Evolutionary conservation across 116 monocot species (phyloP), one percentile per base, ranked within the genome.

Genomic region (Dioscorea cayenensis): DNA sequence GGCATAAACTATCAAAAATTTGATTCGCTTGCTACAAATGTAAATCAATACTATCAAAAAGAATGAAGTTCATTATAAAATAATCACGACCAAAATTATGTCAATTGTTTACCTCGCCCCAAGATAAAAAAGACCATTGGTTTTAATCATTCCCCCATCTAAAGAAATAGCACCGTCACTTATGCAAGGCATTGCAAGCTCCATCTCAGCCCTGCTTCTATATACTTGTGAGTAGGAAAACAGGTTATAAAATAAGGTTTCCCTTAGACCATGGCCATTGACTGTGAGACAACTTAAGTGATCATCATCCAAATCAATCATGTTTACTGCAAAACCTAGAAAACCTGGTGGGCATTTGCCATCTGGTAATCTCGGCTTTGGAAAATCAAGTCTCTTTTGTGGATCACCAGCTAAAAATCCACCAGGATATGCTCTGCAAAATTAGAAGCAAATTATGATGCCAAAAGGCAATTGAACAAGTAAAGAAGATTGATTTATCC

Each of bases 141-240:
- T 78, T 77, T 77, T 92, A 21, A 95, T 76, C 61, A 92, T 95
- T 49, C 89, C 87, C 11, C 95, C 95, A 80, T 95, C 95, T 74
- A 95, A 81, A 73, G 95, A 95, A 64, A 95, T 69, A 19, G 92
- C 95, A 65, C 95, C 95, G 73, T 89, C 89, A 65, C 22, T 84
- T 68, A 95, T 85, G 71, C 66, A 92, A 68, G 95, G 95, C 50
- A 85, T 62, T 61, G 95, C 95, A 74, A 17, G 62, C 27, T 71
- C 76, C 92, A 95, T 89, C 18, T 89, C 78, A 55, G 51, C 51
- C 73, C 85, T 81, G 3, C 84, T 87, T 69, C 80, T 83, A 80
- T 95, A 95, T 23, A 95, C 92, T 87, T 95, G 95, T 58, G 87
- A 66, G 36, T 76, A 81, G 28, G 87, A 87, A 87, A 95, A 87